phyloP scores from a whole-genome alignment of 108 stramenopile species.

The Cyclostephanos tholiformis region DNA sequence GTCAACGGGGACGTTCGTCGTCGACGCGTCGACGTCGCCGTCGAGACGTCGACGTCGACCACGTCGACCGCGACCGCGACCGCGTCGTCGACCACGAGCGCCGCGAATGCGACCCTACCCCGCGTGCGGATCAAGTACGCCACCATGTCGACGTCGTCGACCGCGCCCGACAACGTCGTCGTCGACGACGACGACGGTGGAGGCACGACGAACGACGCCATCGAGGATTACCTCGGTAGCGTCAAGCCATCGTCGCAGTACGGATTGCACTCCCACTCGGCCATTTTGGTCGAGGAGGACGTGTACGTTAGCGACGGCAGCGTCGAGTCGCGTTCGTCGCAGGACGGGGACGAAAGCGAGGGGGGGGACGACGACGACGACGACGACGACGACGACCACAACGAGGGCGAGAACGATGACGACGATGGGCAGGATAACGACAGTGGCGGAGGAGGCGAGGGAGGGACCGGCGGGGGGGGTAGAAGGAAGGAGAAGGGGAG shows the following conservation, averaged over 20 bases:
- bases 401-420: too few species aligned
- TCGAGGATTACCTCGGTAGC: neutral
- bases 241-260: slow-evolving; percentile 45
- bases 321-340: slow-evolving; percentile 11
- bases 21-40: too few species aligned
- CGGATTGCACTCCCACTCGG: slow-evolving; percentile 78
- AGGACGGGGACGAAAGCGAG: neutral
- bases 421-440: too few species aligned
- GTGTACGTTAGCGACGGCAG: slow-evolving; percentile 77
- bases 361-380: neutral
- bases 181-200: too few species aligned
- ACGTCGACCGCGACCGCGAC: too few species aligned
- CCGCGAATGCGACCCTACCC: too few species aligned
- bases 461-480: neutral
- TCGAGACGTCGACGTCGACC: too few species aligned
- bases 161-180: too few species aligned
- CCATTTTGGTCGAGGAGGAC: slow-evolving; percentile 77
- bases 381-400: slow-evolving; percentile 20
- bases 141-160: too few species aligned
- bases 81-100: too few species aligned
- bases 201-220: neutral
- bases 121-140: too few species aligned
- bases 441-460: neutral
- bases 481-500: neutral
- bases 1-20: too few species aligned